These are phyloP conservation scores for Diaporthe vexans DNA, from an alignment of 2,329 filamentous ascomycete species.

Conservation along the genomic window DNA sequence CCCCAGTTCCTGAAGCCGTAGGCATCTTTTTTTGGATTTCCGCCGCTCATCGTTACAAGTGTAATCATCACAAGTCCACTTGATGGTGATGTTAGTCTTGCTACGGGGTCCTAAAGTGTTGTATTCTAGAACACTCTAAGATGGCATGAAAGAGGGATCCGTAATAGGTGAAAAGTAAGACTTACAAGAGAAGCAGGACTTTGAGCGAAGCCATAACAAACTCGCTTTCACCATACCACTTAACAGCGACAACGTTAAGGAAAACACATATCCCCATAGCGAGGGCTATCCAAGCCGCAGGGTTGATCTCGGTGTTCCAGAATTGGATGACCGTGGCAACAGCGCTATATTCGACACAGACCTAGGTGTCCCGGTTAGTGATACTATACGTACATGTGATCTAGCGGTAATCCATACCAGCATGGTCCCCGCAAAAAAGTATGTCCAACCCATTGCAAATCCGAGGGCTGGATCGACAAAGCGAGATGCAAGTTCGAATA, in stretches of 20 bases:
- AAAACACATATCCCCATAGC: slow-evolving; percentile 42
- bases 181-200: slow-evolving; percentile 29
- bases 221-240: slow-evolving; percentile 38
- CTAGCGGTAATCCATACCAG: slow-evolving; percentile 53
- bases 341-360: slow-evolving; percentile 37
- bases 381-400: not conserved
- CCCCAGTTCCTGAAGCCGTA: slow-evolving; percentile 60
- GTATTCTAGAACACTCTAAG: no score
- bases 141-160: no score
- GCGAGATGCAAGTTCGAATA: slow-evolving; percentile 66
- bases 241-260: slow-evolving; percentile 42
- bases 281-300: slow-evolving; percentile 44
- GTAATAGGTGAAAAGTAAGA: no score
- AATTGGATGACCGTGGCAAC: slow-evolving; percentile 44
- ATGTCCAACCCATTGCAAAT: slow-evolving; percentile 64
- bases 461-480: slow-evolving; percentile 68
- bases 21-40: slow-evolving; percentile 30
- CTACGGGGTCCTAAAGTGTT: no score
- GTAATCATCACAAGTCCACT: not conserved
- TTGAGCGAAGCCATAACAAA: slow-evolving; percentile 39
- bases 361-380: not conserved
- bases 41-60: slow-evolving; percentile 33
- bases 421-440: slow-evolving; percentile 61
- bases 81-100: no score
- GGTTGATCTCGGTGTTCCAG: slow-evolving; percentile 43